Evolutionary conservation across 2,329 filamentous ascomycete genomes (phyloP).

Genomic region (Mycosphaerelloides madeirae): DNA sequence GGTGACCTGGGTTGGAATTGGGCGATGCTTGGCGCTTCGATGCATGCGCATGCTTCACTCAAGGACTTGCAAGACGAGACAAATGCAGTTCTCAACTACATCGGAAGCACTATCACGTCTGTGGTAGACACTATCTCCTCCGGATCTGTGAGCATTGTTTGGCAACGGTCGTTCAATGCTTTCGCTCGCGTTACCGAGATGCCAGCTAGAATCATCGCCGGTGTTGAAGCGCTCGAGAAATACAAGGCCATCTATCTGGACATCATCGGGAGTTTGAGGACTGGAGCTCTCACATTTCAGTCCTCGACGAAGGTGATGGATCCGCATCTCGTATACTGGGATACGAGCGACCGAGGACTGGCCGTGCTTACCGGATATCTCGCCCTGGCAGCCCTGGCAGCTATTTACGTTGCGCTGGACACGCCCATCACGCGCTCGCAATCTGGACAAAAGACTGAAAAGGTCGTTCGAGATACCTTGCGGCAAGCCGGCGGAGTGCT

Average conservation of each 20-base stretch:
- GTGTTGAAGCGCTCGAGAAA: conserved; percentile 12
- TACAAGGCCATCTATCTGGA: conserved; percentile 17
- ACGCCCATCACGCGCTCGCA: conserved; percentile 64
- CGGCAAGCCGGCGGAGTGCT: conserved; percentile 93
- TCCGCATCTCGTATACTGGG: conserved; percentile 40
- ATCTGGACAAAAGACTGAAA: conserved; percentile 59
- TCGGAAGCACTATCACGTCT: conserved; percentile 20
- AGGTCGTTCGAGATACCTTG: conserved; percentile 72
- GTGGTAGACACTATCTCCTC: conserved; percentile 25
- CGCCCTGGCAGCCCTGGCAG: conserved; percentile 67
- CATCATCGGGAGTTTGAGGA: conserved; percentile 18
- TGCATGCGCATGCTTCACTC: conserved; percentile 28
- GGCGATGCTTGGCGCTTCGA: conserved; percentile 23
- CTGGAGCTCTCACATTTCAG: conserved; percentile 22
- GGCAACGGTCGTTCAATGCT: conserved; percentile 8
- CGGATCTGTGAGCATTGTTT: conserved; percentile 18
- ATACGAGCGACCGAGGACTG: conserved; percentile 54
- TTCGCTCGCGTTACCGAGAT: conserved; percentile 10
- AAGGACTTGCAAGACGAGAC: conserved; percentile 22
- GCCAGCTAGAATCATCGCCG: conserved; percentile 12
- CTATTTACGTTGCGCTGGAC: conserved; percentile 72
- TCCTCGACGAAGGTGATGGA: conserved; percentile 29
- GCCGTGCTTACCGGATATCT: conserved; percentile 79
- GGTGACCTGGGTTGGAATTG: conserved; percentile 21
- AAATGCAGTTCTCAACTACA: conserved; percentile 20